Conservation (phyloP, 768 basidiomycete species). For the Rhodotorula paludigena region DNA sequence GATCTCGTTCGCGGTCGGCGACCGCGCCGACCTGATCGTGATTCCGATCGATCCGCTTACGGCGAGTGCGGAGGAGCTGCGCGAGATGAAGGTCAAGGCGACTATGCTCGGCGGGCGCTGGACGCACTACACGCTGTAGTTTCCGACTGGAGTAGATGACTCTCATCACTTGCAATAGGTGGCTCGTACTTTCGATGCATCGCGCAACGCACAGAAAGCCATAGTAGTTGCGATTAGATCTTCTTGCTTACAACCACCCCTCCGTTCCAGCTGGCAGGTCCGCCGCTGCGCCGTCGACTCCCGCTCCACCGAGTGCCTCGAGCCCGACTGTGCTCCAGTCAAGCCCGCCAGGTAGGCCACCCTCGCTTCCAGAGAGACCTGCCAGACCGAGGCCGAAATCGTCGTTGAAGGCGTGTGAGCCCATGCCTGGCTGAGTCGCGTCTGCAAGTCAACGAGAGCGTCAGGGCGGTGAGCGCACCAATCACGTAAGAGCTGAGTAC, state of each 20-base stretch:
- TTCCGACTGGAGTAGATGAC: neutral
- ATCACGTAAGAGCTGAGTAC: neutral
- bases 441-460: no score
- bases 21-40: constrained; percentile 39
- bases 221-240: no score
- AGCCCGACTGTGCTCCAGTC: neutral
- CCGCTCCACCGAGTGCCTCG: neutral
- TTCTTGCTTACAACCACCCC: no score
- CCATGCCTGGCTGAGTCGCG: constrained; percentile 8
- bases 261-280: no score
- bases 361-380: neutral
- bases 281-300: no score
- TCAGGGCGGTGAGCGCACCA: no score
- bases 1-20: constrained; percentile 28
- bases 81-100: constrained; percentile 36
- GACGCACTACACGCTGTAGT: constrained; percentile 27
- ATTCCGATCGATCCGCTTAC: constrained; percentile 32
- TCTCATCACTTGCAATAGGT: no score
- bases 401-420: constrained; percentile 21
- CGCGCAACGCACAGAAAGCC: no score
- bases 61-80: constrained; percentile 32
- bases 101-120: constrained; percentile 43
- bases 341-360: neutral
- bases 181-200: no score
- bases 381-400: constrained; percentile 22